Base-by-base conservation (phyloP, 208 protist genomes). In the Leishmania lainsoni region DNA sequence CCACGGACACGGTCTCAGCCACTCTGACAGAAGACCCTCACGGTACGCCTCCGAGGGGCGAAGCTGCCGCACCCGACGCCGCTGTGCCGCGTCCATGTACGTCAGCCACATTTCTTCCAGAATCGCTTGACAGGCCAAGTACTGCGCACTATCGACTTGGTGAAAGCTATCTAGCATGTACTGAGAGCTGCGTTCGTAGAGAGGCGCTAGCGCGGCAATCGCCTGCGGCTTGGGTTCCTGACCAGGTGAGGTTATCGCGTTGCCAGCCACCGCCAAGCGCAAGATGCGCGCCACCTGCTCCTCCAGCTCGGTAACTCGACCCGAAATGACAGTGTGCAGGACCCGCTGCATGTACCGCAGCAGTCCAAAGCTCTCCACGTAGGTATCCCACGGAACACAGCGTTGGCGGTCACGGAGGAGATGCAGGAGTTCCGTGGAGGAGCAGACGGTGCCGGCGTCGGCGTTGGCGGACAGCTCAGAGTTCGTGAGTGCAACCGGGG, bases 151-250 rank as follows among this genome's bases (percentile, higher is more conserved):
- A 66, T 83, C 81, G 10, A 90, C 77, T 74, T 94, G 91, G 63
- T 94, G 85, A 26, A 94, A 78, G 78, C 90, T 93, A 71, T 96
- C 91, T 17, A 95, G 76, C 51, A 92, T 84, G 81, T 87, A 92
- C 83, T 93, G 90, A 22, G 90, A 90, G 48, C 83, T 81, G 49
- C 79, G 77, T 8, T 72, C 66, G 75, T 81, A 87, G 54, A 87
- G 73, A 17, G 72, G 29, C 3, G 75, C 35, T 49, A 84, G 48
- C 84, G 81, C 71, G 49, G 61, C 82, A 75, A 52, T 66, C 26
- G 66, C 74, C n/a, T 73, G 56, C 2, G 71, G 20, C 20, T 32
- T 48, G 39, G 78, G 75, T 63, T n/a, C 72, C 63, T 35, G 78
- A 4, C 56, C 54, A 42, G 68, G n/a, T 45, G 66, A 59, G 3